A percentile compares a stretch with the other conserved stretches of the same genome.
Conservation (phyloP, 768 basidiomycete genomes). For the Boletus edulis region DNA sequence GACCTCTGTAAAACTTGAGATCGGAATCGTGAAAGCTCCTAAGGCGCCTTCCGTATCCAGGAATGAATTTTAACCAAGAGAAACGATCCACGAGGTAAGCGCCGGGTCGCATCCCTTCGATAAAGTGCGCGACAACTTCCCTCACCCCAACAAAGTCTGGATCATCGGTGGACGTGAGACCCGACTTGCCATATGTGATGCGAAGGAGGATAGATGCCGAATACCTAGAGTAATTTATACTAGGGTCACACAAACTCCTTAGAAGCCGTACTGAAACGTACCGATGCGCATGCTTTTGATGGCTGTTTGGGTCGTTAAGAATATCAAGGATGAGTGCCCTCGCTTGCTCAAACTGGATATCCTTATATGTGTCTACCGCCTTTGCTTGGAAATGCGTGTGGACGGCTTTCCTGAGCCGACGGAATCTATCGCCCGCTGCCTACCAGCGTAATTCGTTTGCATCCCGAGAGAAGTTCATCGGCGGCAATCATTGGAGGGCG, state of each 20-base stretch:
- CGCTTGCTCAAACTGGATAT: slow-evolving; percentile 39
- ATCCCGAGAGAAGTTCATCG: slow-evolving; percentile 51
- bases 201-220: slow-evolving; percentile 25
- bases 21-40: slow-evolving; percentile 51
- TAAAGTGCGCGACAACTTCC: slow-evolving; percentile 24
- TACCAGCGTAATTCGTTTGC: slow-evolving; percentile 50
- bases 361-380: slow-evolving; percentile 42
- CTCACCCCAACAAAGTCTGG: slow-evolving; percentile 21
- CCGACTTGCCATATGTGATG: slow-evolving; percentile 24
- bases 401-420: slow-evolving; percentile 52
- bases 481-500: slow-evolving; percentile 52
- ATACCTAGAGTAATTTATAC: slow-evolving; percentile 17
- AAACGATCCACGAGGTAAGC: slow-evolving; percentile 35
- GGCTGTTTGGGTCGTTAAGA: slow-evolving; percentile 29
- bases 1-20: slow-evolving; percentile 47
- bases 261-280: slow-evolving; percentile 32
- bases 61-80: slow-evolving; percentile 43
- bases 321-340: slow-evolving; percentile 25
- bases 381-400: slow-evolving; percentile 55
- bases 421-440: slow-evolving; percentile 52
- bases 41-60: slow-evolving; percentile 57
- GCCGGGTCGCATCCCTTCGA: slow-evolving; percentile 30
- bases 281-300: slow-evolving; percentile 46
- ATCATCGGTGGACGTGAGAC: slow-evolving; percentile 18
- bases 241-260: not conserved